Evolutionary conservation across 2,329 filamentous ascomycete genomes (phyloP).

Genomic region (Domatiomyces catenatus): DNA sequence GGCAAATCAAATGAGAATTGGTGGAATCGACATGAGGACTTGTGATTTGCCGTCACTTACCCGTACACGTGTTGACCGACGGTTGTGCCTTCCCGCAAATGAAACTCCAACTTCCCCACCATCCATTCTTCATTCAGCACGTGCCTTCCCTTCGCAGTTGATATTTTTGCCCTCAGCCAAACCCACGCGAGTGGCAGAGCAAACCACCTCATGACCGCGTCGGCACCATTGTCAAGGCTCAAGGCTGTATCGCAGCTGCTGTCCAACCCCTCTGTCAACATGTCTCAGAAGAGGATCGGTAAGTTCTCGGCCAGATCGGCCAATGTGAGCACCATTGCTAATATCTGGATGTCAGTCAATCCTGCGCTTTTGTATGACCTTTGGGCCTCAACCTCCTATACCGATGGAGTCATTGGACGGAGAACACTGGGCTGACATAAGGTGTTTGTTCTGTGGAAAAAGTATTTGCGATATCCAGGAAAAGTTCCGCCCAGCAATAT

Average conservation of each 20-base stretch:
- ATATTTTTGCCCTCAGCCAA: neutral
- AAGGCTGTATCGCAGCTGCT: neutral
- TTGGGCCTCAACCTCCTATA: neutral
- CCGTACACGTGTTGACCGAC: no score
- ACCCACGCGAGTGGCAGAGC: neutral
- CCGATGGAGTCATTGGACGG: neutral
- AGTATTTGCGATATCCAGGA: constrained; percentile 94
- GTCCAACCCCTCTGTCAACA: neutral
- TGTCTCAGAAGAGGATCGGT: neutral
- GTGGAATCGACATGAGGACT: neutral
- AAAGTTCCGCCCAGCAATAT: constrained; percentile 70
- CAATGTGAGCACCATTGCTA: neutral
- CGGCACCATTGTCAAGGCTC: neutral
- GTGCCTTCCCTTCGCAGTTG: neutral
- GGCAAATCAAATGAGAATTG: neutral
- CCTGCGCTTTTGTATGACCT: constrained; percentile 32
- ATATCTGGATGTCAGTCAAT: constrained; percentile 23
- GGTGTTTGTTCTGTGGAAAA: neutral
- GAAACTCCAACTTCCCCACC: neutral
- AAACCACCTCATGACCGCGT: neutral
- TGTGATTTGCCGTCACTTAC: neutral
- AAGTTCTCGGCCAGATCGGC: neutral
- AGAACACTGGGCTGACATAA: neutral
- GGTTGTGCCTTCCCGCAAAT: neutral
- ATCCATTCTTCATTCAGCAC: neutral